A percentile compares a stretch with the other conserved stretches of the same genome.
phyloP scores from a whole-genome alignment of 2,329 filamentous ascomycete species.

The Monilinia aucupariae region DNA sequence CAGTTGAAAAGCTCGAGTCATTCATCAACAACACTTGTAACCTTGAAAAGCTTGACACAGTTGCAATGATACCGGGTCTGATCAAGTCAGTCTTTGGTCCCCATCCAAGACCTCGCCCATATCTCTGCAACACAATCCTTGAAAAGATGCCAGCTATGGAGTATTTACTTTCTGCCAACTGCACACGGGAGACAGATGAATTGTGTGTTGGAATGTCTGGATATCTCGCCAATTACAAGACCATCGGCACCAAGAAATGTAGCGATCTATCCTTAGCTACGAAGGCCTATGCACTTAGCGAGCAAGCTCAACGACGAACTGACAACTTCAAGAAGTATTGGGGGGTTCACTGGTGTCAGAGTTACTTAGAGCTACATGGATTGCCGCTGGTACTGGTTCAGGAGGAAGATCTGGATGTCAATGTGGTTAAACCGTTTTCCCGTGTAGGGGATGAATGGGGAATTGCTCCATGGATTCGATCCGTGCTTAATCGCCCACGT shows the following conservation, averaged over 20 bases:
- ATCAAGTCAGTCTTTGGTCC: slow-evolving; percentile 1
- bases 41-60: background rate
- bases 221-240: background rate
- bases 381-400: background rate
- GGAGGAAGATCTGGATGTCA: background rate
- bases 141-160: background rate
- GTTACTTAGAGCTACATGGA: background rate
- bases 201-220: background rate
- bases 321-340: background rate
- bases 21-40: background rate
- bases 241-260: background rate
- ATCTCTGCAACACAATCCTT: background rate
- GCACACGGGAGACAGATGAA: background rate
- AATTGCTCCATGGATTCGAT: background rate
- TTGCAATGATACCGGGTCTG: slow-evolving; percentile 6
- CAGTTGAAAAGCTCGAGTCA: background rate
- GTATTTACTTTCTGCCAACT: background rate
- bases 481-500: background rate
- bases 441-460: slow-evolving; percentile 1
- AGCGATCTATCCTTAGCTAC: background rate
- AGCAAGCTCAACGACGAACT: background rate
- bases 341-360: background rate
- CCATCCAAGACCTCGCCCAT: background rate
- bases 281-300: background rate
- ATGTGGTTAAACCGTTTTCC: background rate